phyloP scores from a whole-genome alignment of 2,329 filamentous ascomycete genomes.

The Phyllosticta citriasiana region DNA sequence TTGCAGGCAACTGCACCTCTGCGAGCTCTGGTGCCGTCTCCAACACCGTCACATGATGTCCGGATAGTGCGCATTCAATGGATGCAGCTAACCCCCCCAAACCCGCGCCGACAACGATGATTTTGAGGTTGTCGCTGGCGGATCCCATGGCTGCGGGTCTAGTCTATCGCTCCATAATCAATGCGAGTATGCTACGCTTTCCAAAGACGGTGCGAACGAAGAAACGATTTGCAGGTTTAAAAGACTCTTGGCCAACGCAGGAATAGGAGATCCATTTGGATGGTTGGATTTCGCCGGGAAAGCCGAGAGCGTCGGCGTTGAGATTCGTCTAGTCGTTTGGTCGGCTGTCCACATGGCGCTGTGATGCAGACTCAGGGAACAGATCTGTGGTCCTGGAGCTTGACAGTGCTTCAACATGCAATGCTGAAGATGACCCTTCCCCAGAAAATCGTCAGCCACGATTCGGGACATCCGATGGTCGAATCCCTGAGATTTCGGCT shows the following conservation, averaged over 20 bases:
- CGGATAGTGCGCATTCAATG: conserved; percentile 32
- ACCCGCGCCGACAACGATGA: conserved; percentile 28
- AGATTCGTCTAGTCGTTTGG: background rate
- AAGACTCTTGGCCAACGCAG: background rate
- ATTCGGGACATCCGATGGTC: background rate
- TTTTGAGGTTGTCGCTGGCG: background rate
- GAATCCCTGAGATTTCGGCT: background rate
- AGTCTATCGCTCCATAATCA: background rate
- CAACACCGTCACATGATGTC: conserved; percentile 32
- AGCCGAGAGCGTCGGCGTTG: background rate
- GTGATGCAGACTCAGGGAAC: background rate
- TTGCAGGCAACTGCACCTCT: conserved; percentile 24
- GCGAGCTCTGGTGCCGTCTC: conserved; percentile 33
- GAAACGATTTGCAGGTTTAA: background rate
- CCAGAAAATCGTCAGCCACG: background rate
- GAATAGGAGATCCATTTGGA: background rate
- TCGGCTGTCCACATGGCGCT: background rate
- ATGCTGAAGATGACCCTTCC: background rate
- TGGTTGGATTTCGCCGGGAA: background rate
- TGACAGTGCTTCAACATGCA: background rate
- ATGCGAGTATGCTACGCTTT: background rate
- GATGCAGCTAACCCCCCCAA: conserved; percentile 35
- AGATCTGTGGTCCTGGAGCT: background rate
- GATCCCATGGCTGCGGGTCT: background rate
- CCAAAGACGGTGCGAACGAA: background rate